A percentile compares a stretch with the other conserved stretches of the same genome.
Evolutionary conservation across 2,329 filamentous ascomycete genomes (phyloP).

Genomic region (Penicillium verrucosum): DNA sequence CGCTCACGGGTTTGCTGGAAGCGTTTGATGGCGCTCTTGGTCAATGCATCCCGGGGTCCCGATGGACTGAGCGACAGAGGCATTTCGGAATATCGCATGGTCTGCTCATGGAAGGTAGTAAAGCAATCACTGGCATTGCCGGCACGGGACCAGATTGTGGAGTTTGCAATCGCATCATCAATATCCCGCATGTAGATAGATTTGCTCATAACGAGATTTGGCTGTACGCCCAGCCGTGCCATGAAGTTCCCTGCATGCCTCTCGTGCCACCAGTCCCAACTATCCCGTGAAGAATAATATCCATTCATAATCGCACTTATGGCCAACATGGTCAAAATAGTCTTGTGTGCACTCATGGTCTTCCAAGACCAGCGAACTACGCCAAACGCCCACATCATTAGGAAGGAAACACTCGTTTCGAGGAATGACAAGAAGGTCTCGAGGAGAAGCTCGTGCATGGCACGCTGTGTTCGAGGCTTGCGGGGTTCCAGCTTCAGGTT

Average conservation of each 20-base stretch:
- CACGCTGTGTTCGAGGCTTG: conserved; percentile 58
- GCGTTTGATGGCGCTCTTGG: conserved; percentile 49
- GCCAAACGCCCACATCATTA: conserved; percentile 75
- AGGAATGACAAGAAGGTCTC: conserved; percentile 70
- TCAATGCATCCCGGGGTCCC: conserved; percentile 28
- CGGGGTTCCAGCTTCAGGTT: conserved; percentile 42
- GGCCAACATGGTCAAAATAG: conserved; percentile 67
- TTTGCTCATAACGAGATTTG: conserved; percentile 77
- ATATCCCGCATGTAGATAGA: conserved; percentile 81
- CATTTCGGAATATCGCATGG: conserved; percentile 32
- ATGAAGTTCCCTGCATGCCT: conserved; percentile 77
- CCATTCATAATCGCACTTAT: conserved; percentile 71
- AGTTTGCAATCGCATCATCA: conserved; percentile 57
- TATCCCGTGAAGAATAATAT: conserved; percentile 70
- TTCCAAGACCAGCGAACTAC: conserved; percentile 63
- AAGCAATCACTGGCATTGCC: conserved; percentile 41
- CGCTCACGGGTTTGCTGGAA: conserved; percentile 77
- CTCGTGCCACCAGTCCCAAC: conserved; percentile 80
- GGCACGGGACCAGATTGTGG: conserved; percentile 27
- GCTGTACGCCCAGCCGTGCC: conserved; percentile 72
- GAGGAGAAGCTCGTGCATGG: conserved; percentile 65
- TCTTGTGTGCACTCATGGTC: conserved; percentile 66
- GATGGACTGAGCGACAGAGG: conserved; percentile 30
- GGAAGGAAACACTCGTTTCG: conserved; percentile 69
- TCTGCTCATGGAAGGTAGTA: conserved; percentile 44